phyloP scores from a whole-genome alignment of 208 protist genomes.

The Histomonas meleagridis region DNA sequence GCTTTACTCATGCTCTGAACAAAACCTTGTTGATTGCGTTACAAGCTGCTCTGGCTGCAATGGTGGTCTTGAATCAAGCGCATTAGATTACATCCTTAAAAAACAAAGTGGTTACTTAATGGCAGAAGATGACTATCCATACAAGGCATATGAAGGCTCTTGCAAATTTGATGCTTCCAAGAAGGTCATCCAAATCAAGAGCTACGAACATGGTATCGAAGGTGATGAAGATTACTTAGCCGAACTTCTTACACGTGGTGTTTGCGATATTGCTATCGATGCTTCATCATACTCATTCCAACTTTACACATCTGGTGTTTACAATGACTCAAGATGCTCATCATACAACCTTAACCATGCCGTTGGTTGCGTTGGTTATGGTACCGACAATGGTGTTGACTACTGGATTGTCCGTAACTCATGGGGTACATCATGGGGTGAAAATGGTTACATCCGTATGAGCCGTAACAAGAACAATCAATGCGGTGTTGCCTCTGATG shows the following conservation, averaged over 20 bases:
- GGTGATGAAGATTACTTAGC: background rate
- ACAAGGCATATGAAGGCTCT: too few relatives aligned
- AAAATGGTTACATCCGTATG: conserved; percentile 47
- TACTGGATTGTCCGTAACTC: conserved; percentile 48
- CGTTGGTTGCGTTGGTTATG: conserved; percentile 38
- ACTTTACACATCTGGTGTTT: conserved; percentile 45
- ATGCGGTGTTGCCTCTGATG: conserved; percentile 39
- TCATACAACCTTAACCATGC: conserved; percentile 42
- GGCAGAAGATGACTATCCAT: too few relatives aligned
- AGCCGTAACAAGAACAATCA: background rate
- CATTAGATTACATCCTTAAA: too few relatives aligned
- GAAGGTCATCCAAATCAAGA: too few relatives aligned
- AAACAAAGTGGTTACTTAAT: too few relatives aligned
- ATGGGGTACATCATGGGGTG: conserved; percentile 48
- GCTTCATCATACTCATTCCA: conserved; percentile 36
- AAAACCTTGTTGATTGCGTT: too few relatives aligned
- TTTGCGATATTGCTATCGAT: background rate
- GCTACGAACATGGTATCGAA: background rate
- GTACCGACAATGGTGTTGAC: background rate
- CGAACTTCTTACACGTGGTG: background rate
- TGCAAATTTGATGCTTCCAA: too few relatives aligned
- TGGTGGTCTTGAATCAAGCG: too few relatives aligned
- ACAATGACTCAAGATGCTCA: conserved; percentile 41
- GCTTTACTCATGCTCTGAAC: too few relatives aligned
- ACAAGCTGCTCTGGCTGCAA: too few relatives aligned